Evolutionary conservation across 495 filamentous ascomycete species (phyloP).

Genomic region (Lophium mytilinum): DNA sequence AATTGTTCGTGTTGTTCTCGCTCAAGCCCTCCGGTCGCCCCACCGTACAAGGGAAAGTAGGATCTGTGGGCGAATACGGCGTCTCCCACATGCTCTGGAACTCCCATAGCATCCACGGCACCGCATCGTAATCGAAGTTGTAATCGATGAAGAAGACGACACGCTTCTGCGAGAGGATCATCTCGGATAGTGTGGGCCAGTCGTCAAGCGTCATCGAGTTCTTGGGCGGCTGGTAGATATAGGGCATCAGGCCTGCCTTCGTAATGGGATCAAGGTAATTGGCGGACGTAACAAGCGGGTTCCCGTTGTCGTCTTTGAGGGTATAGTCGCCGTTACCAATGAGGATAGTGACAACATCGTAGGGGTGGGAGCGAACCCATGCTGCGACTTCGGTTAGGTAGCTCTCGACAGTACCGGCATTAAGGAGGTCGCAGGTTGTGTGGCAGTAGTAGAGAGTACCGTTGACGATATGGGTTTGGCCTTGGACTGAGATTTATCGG

Average conservation of each 20-base stretch:
- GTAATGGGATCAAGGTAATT: slow-evolving; percentile 48
- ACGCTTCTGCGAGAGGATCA: slow-evolving; percentile 63
- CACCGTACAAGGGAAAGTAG: slow-evolving; percentile 50
- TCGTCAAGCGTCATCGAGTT: slow-evolving; percentile 61
- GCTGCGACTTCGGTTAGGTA: slow-evolving; percentile 60
- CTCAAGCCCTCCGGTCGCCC: slow-evolving; percentile 54
- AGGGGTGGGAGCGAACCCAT: slow-evolving; percentile 73
- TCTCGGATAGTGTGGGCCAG: slow-evolving; percentile 76
- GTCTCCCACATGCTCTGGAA: slow-evolving; percentile 63
- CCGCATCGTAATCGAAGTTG: slow-evolving; percentile 65
- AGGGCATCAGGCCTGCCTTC: slow-evolving; percentile 56
- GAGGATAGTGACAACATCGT: slow-evolving; percentile 85
- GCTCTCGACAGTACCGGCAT: slow-evolving; percentile 66
- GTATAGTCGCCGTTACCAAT: slow-evolving; percentile 67
- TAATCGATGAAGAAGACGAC: slow-evolving; percentile 72
- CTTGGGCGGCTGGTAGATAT: slow-evolving; percentile 63
- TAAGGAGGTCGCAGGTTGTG: slow-evolving; percentile 68
- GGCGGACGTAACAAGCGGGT: slow-evolving; percentile 12
- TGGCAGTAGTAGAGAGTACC: slow-evolving; percentile 59
- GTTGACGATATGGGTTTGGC: slow-evolving; percentile 66
- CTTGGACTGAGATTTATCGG: slow-evolving; percentile 53
- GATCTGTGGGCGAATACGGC: slow-evolving; percentile 54
- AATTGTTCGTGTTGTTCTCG: slow-evolving; percentile 42
- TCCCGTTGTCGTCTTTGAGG: slow-evolving; percentile 5
- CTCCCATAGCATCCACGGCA: slow-evolving; percentile 61